Base-by-base conservation (phyloP, 2,329 filamentous ascomycete species). In the Cladosporium sp. region DNA sequence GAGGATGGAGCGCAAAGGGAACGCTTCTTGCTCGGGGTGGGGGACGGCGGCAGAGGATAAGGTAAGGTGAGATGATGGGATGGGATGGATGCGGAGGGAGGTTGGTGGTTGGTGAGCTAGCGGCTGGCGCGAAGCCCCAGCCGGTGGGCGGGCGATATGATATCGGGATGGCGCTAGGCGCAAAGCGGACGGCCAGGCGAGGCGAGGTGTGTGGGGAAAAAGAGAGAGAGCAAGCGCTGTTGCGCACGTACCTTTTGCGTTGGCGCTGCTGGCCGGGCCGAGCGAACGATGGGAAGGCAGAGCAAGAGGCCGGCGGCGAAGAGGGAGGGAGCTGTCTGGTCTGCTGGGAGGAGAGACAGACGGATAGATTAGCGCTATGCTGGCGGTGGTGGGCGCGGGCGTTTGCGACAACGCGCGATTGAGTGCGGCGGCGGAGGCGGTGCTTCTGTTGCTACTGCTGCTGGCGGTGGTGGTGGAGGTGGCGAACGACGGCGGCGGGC, bases 71-170 rank as follows among this genome's bases (percentile, higher is more conserved):
- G 32, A 33, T 33, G 27, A 7, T n/a, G 13, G 32, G 42, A 39
- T 40, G 36, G 41, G 29, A n/a, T 45, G 36, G 38, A 40, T 55
- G 55, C 51, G 57, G 57, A 56, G 47, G 25, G 43, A 47, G 59
- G 56, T 52, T 62, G 57, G 62, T 54, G 60, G 57, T 61, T 58
- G 52, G 57, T 53, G 55, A 46, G 55, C 56, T 58, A 56, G 53
- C 49, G 49, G 49, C 42, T 47, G 49, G 50, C 33, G 43, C 39
- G 32, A n/a, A n/a, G n/a, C 36, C 27, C 41, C 40, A 51, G 41
- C 43, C 43, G 32, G 39, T 36, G 38, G 43, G 35, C 41, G 49
- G 27, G 39, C 32, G 43, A 38, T 43, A 38, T 40, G 33, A 43
- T 25, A 27, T 16, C 41, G 35, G 32, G 33, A 46, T 15, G 27